These are phyloP conservation scores for Panicum hallii DNA, from an alignment of 202 grass and related monocot species.

Conservation along the genomic window DNA sequence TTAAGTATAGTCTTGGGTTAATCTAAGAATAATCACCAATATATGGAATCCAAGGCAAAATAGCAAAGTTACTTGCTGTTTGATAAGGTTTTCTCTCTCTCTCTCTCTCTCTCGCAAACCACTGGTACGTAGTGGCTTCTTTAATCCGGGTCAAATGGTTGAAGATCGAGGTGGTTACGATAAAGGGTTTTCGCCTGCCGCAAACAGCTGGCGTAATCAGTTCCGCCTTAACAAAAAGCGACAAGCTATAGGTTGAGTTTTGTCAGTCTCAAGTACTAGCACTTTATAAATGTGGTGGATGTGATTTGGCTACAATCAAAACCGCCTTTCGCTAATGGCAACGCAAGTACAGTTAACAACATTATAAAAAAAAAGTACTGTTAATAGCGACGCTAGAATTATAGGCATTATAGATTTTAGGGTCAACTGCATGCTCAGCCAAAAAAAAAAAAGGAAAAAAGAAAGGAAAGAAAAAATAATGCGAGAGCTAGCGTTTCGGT, in stretches of 20 bases:
- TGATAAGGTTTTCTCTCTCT: background rate
- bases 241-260: background rate
- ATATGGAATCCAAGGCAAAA: background rate
- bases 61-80: background rate
- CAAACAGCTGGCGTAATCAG: background rate
- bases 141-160: background rate
- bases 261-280: background rate
- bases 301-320: background rate
- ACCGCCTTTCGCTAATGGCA: background rate
- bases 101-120: background rate
- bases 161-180: background rate
- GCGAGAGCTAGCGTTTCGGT: background rate
- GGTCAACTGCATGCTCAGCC: too few relatives aligned
- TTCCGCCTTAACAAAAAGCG: background rate
- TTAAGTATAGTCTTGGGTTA: background rate
- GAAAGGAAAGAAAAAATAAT: background rate
- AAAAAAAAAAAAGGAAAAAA: too few relatives aligned
- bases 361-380: too few relatives aligned
- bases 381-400: too few relatives aligned
- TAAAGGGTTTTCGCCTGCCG: background rate
- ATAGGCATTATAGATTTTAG: too few relatives aligned
- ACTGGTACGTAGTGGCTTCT: background rate
- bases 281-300: too few relatives aligned
- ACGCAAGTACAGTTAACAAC: too few relatives aligned
- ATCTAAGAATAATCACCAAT: background rate